A percentile compares a stretch with the other conserved stretches of the same genome.
These are phyloP conservation scores for Suillus occidentalis DNA, from an alignment of 768 basidiomycete species.

Conservation along the genomic window DNA sequence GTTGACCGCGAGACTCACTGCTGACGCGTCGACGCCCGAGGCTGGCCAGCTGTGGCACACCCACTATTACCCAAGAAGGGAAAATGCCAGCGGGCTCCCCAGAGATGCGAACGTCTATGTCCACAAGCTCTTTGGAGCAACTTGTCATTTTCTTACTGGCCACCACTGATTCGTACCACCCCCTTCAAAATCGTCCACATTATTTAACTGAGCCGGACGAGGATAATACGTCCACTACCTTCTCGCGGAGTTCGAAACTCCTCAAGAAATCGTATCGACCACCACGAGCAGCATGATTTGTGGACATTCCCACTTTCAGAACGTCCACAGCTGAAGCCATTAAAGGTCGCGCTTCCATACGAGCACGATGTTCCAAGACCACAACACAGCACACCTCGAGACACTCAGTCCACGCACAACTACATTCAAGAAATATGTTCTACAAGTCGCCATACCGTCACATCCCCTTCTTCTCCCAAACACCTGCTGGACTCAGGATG, in stretches of 20 bases:
- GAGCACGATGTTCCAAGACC: background rate
- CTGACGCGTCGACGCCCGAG: background rate
- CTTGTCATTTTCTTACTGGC: background rate
- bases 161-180: background rate
- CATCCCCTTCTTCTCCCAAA: conserved; percentile 11
- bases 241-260: background rate
- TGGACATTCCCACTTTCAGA: background rate
- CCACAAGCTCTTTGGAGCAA: background rate
- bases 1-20: background rate
- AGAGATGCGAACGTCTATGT: background rate
- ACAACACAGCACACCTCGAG: background rate
- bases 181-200: background rate
- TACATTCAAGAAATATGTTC: conserved; percentile 18
- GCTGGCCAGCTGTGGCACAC: background rate
- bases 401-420: background rate
- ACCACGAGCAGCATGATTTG: background rate
- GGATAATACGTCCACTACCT: background rate
- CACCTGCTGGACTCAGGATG: conserved; percentile 30
- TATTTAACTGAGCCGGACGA: conserved; percentile 11
- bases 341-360: background rate
- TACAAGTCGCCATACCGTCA: conserved; percentile 14
- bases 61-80: background rate
- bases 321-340: background rate
- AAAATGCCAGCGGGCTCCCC: background rate
- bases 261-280: background rate